These are phyloP conservation scores for Daldinia grandis DNA, from an alignment of 495 filamentous ascomycete species.

Conservation along the genomic window DNA sequence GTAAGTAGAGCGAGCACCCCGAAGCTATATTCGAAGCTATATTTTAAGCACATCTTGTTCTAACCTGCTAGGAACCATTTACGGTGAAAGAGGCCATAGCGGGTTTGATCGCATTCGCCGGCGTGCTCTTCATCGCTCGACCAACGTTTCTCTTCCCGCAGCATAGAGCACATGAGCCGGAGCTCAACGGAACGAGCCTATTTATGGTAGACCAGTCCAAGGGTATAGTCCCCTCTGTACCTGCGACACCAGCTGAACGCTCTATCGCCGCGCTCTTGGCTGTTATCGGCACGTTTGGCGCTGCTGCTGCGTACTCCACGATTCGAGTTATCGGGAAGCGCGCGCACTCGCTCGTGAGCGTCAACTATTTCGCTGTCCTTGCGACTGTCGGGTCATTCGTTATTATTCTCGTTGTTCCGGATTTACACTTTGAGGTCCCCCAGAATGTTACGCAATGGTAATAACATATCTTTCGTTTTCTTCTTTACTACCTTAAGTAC, in stretches of 20 bases:
- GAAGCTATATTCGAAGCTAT: neutral
- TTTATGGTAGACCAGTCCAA: slow-evolving; percentile 41
- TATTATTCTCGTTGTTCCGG: slow-evolving; percentile 49
- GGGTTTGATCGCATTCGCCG: slow-evolving; percentile 71
- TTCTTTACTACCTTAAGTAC: neutral
- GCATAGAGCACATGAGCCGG: neutral
- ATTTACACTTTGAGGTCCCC: slow-evolving; percentile 70
- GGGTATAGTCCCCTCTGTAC: slow-evolving; percentile 36
- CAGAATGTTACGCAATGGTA: slow-evolving; percentile 68
- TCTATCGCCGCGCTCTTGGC: slow-evolving; percentile 71
- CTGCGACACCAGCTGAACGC: slow-evolving; percentile 68
- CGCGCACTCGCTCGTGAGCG: slow-evolving; percentile 79
- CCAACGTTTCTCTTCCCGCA: slow-evolving; percentile 63
- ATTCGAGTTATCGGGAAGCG: slow-evolving; percentile 81
- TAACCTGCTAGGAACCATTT: slow-evolving; percentile 64
- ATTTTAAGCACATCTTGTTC: neutral
- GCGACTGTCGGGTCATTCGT: slow-evolving; percentile 64
- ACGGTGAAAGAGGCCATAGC: slow-evolving; percentile 73
- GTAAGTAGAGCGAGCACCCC: slow-evolving; percentile 39
- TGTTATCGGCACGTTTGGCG: slow-evolving; percentile 75
- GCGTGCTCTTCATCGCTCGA: slow-evolving; percentile 80
- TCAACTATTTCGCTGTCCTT: slow-evolving; percentile 78
- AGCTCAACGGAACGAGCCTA: slow-evolving; percentile 10
- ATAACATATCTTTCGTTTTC: neutral
- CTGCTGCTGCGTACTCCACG: slow-evolving; percentile 73